Evolutionary conservation across 768 basidiomycete species (phyloP).

Genomic region (Amanita brunnescens): DNA sequence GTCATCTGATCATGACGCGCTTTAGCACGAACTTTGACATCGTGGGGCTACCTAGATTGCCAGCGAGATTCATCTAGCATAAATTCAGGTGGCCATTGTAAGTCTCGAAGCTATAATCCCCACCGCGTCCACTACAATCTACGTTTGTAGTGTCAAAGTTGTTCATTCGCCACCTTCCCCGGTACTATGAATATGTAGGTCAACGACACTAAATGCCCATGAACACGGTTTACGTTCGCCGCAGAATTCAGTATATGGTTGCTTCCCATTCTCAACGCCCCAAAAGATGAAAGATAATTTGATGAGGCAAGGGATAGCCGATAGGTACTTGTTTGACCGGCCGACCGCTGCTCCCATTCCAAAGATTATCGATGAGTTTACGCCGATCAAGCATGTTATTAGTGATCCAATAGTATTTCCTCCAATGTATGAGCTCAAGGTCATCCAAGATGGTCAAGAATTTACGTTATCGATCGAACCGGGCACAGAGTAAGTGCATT

Average conservation of each 20-base stretch:
- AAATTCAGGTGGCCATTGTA: constrained; percentile 27
- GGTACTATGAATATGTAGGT: constrained; percentile 30
- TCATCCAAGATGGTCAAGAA: constrained; percentile 27
- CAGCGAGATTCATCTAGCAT: constrained; percentile 33
- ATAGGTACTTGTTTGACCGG: constrained; percentile 33
- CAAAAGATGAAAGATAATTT: constrained; percentile 29
- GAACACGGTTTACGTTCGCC: constrained; percentile 12
- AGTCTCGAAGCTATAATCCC: constrained; percentile 6
- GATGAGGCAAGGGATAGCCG: constrained; percentile 27
- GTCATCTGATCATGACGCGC: background rate
- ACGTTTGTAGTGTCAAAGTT: constrained; percentile 32
- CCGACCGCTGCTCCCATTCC: constrained; percentile 23
- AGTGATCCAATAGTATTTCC: constrained; percentile 28
- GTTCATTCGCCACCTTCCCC: constrained; percentile 34
- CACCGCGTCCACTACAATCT: background rate
- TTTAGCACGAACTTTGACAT: constrained; percentile 33
- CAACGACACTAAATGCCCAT: too few relatives aligned
- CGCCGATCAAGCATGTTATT: constrained; percentile 26
- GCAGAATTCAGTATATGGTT: constrained; percentile 43
- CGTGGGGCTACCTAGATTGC: constrained; percentile 46
- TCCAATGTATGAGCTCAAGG: constrained; percentile 20
- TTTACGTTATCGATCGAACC: constrained; percentile 33
- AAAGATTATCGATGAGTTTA: constrained; percentile 24
- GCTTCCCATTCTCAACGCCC: constrained; percentile 65
- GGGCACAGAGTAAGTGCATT: constrained; percentile 16